Evolutionary conservation across 257 asterid species (phyloP).

Genomic region (Przewalskia tangutica): DNA sequence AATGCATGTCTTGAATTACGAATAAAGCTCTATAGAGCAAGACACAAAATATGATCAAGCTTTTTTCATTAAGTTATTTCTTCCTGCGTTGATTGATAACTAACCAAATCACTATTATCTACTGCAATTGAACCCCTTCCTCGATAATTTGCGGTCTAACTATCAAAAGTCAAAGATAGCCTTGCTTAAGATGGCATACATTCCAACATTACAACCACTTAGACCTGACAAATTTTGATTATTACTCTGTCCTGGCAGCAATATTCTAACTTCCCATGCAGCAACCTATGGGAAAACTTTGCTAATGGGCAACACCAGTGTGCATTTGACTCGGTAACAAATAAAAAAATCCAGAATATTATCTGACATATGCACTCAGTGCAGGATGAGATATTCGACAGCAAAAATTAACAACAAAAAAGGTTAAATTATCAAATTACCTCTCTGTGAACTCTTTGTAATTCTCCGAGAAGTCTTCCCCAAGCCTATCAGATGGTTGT

Average conservation of each 20-base stretch:
- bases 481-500: conserved; percentile 95
- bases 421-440: conserved; percentile 24
- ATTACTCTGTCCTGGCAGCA: not conserved
- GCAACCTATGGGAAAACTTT: not conserved
- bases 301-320: not conserved
- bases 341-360: not conserved
- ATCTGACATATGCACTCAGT: not conserved
- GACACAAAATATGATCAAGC: not conserved
- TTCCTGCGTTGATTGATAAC: not conserved
- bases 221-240: not conserved
- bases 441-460: conserved; percentile 71
- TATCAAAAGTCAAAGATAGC: not conserved
- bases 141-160: not conserved
- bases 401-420: not conserved
- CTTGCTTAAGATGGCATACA: not conserved
- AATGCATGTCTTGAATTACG: not conserved
- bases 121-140: not conserved
- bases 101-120: not conserved
- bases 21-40: not conserved
- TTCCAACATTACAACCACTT: not conserved
- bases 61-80: not conserved
- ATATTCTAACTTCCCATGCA: not conserved
- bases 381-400: not conserved
- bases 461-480: conserved; percentile 85
- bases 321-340: not conserved